These are phyloP conservation scores for Musa acuminata DNA, from an alignment of 176 grass and related monocot genomes.

Conservation along the genomic window DNA sequence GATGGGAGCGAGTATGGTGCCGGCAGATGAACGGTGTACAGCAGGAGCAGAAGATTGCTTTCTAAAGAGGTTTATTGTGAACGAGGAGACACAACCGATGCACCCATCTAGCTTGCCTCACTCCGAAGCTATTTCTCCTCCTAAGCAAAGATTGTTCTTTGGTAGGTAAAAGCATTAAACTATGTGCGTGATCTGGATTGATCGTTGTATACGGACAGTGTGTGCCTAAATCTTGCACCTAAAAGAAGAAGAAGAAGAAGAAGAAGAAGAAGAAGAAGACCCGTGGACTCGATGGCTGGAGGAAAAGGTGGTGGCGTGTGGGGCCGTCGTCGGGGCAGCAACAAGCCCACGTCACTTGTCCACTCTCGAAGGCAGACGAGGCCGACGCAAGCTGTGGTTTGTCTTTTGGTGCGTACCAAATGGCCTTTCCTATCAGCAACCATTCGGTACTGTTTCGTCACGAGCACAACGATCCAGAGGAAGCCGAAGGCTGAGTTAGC, in stretches of 20 bases:
- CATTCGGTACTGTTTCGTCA: no score
- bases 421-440: neutral
- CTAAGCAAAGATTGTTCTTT: no score
- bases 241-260: no score
- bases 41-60: neutral
- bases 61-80: no score
- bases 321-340: neutral
- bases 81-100: no score
- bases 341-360: neutral
- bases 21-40: neutral
- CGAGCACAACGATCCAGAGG: no score
- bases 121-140: no score
- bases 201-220: neutral
- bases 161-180: neutral
- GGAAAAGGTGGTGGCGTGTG: neutral
- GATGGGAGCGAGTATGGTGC: neutral
- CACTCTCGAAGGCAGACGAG: neutral
- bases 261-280: no score
- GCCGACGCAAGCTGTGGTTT: neutral
- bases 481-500: no score
- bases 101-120: no score
- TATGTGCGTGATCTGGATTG: neutral
- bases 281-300: no score
- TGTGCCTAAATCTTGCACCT: neutral
- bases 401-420: neutral